Evolutionary conservation across 202 grass and related monocot genomes (phyloP), one percentile per base, ranked within the genome.

Genomic region (Bolboschoenoplectus hybrid): DNA sequence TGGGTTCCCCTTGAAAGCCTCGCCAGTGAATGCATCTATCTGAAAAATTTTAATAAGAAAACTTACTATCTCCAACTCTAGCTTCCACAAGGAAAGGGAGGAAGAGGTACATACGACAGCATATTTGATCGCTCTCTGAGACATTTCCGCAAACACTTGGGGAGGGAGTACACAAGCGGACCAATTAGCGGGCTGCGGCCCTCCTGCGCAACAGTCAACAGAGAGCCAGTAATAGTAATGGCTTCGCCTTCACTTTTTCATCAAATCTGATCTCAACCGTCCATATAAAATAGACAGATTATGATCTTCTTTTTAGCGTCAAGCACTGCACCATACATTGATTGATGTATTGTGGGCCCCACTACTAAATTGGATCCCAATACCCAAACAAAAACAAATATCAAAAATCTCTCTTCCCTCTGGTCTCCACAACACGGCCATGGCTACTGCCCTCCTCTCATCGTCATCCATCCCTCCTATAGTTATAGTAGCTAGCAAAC

Each of bases 1-100:
- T 1, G 93, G 96, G 58, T 98, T 98, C 20, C 96, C 96, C 90
- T 90, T 95, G 87, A 95, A 95, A 16, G 90, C 86, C 85, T 77
- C 69, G 34, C 72, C 57, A 43, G 93, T 79, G 71, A 98, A 98
- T 11, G 93, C 93, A 62, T 94, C 96, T 44, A 98, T 89, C 96
- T 95, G 91, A 85, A 32, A 43, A 1, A 5, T 61, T 71, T 78
- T 12, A 38, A 47, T 26, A 47, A 1, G 6, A 45, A 45, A 71
- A 71, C 9, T 71, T 71, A 71, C 9, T 17, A 68, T 68, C 0
- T 46, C 7, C 2, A 36, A 9, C 17, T 74, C 17, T 50, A 74
- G 70, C 16, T 32, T 74, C 43, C 8, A 11, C 7, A 38, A 77
- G 34, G 2, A 77, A 76, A 77, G 12, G 34, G 7, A 7, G 19